Evolutionary conservation across 2,329 filamentous ascomycete genomes (phyloP), one percentile per base, ranked within the genome.

Genomic region (Fusarium armeniacum): DNA sequence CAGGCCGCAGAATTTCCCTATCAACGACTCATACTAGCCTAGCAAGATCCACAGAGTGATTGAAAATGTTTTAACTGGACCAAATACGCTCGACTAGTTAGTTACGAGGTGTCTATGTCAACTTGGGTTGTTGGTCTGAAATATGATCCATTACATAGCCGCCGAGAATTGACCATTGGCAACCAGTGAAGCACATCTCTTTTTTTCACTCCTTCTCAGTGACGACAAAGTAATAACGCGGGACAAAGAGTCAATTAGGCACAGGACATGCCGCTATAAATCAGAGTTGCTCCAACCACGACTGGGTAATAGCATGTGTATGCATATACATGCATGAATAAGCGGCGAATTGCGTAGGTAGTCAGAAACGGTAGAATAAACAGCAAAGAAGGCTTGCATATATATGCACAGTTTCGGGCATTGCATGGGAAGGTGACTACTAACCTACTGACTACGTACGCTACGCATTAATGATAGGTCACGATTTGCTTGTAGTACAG

Each of bases 61-160:
- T 26, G 35, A 20, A 28, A 51, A 16, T 26, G 18, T 28, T 51
- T 28, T 40, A 36, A 51, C 49, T 51, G 49, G 49, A 28, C 10
- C 9, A 28, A 51, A 22, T 51, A 51, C 49, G 49, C 22, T 20
- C 15, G 44, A 40, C 28, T 41, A 58, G 47, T 41, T 20, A 15
- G 9, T 40, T 41, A n/a, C 30, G 30, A 47, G 22, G 43, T 62
- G 26, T 7, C 26, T 46, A 33, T 33, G 20, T 40, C 33, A 28
- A 54, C 40, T 33, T 55, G 11, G 30, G 26, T n/a, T 51, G 40
- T 32, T 54, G 40, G 15, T 26, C 22, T 33, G 18, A 50, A 32
- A 41, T 51, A 20, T 33, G 45, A 57, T 41, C 20, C 20, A 40
- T 57, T 35, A 28, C 35, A 57, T 18, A 41, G 33, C 33, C 54